Conservation (phyloP, 768 basidiomycete species). For the Sporobolomyces phaffii region DNA sequence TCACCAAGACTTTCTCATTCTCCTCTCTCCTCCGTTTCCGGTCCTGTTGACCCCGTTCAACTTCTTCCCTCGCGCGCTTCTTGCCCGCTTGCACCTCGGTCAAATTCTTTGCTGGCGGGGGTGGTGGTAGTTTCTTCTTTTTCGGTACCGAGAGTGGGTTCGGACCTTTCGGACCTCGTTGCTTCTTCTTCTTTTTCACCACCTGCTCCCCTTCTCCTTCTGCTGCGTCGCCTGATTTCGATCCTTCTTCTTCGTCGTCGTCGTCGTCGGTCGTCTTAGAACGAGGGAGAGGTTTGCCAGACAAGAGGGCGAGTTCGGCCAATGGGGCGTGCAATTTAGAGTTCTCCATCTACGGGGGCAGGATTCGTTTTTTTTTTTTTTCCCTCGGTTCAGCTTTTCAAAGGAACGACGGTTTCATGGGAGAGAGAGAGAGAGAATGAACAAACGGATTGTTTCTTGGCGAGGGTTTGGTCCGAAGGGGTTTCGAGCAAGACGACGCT, state of each 20-base stretch:
- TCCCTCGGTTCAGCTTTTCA: too few species aligned
- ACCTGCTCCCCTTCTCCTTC: too few species aligned
- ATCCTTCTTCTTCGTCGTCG: conserved; percentile 1
- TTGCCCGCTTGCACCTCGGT: conserved; percentile 3
- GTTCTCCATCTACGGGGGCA: conserved; percentile 55
- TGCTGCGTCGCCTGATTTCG: not conserved
- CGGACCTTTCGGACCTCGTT: conserved; percentile 65
- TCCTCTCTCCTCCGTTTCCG: conserved; percentile 17
- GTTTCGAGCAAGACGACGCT: conserved; percentile 90
- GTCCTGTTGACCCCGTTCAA: not conserved
- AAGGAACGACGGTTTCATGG: not conserved
- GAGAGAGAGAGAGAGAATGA: conserved; percentile 1
- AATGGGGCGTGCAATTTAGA: conserved; percentile 57
- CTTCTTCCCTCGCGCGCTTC: conserved; percentile 20
- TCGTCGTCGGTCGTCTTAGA: conserved; percentile 10
- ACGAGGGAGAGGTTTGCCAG: conserved; percentile 25
- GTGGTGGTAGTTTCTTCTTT: conserved; percentile 18
- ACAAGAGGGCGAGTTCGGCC: conserved; percentile 39
- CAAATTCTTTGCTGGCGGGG: not conserved
- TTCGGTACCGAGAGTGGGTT: conserved; percentile 92
- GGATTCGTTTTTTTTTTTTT: not conserved
- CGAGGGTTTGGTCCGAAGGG: conserved; percentile 69
- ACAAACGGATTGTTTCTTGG: conserved; percentile 60
- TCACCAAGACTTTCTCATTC: conserved; percentile 13
- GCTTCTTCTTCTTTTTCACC: conserved; percentile 44